These are phyloP conservation scores for Garcia nutans DNA, from an alignment of 345 rosid genomes.

Conservation along the genomic window DNA sequence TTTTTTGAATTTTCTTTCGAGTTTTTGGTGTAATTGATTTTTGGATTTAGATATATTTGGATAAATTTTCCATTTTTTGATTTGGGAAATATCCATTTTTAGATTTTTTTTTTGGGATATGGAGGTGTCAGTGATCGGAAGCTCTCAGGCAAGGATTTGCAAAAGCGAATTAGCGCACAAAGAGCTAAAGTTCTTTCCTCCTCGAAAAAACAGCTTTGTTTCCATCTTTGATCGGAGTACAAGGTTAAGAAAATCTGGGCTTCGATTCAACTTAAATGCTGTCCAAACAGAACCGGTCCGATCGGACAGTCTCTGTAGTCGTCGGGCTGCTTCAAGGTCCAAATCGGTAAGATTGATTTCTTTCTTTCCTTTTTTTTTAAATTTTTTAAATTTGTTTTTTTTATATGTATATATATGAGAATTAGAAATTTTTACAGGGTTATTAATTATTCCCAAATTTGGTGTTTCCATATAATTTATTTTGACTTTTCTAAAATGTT, in stretches of 20 bases:
- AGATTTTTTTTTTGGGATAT: slow-evolving; percentile 19
- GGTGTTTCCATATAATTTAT: not conserved
- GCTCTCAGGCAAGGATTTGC: slow-evolving; percentile 41
- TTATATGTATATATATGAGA: no score
- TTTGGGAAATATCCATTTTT: no score
- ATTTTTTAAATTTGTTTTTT: not conserved
- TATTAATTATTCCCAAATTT: no score
- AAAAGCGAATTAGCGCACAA: slow-evolving; percentile 39
- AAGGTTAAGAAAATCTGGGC: slow-evolving; percentile 33
- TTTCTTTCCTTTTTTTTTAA: not conserved
- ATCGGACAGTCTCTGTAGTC: slow-evolving; percentile 25
- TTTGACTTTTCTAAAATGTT: not conserved
- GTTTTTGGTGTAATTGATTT: no score
- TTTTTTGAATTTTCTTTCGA: no score
- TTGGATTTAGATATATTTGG: not conserved
- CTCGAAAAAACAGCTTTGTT: slow-evolving; percentile 26
- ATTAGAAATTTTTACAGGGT: not conserved
- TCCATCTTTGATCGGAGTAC: slow-evolving; percentile 29
- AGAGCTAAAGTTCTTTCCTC: slow-evolving; percentile 32
- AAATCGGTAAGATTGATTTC: slow-evolving; percentile 48
- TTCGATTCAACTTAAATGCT: slow-evolving; percentile 45
- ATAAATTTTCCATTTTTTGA: not conserved
- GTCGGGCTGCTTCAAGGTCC: slow-evolving; percentile 27
- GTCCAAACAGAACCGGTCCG: slow-evolving; percentile 41
- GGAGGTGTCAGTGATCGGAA: slow-evolving; percentile 65